Conservation (phyloP, 768 basidiomycete genomes). For the Leccinum incarnatum region DNA sequence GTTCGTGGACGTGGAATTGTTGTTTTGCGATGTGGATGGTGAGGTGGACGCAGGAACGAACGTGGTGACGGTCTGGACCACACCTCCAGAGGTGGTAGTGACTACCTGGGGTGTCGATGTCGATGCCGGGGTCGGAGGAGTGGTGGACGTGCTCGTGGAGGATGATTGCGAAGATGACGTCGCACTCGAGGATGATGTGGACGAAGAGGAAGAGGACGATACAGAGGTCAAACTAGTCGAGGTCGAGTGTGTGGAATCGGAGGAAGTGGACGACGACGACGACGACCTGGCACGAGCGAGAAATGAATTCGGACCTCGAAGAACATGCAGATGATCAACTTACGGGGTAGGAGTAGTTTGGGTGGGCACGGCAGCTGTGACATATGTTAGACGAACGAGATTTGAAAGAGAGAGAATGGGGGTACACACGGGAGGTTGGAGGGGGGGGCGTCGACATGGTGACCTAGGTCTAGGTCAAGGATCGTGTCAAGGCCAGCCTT, state of each 20-base stretch:
- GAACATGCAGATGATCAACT: not conserved
- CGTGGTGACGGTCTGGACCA: conserved; percentile 6
- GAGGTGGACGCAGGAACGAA: not conserved
- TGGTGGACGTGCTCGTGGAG: not conserved
- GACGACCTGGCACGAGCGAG: not conserved
- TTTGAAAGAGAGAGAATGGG: not conserved
- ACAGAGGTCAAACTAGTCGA: not conserved
- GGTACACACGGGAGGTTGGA: conserved; percentile 6
- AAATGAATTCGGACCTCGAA: not conserved
- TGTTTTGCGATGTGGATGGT: not conserved
- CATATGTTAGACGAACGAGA: not conserved
- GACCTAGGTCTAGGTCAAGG: conserved; percentile 1
- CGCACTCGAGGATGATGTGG: not conserved
- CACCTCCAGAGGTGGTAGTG: conserved; percentile 8
- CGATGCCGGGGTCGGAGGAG: not conserved
- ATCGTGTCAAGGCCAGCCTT: conserved; percentile 2
- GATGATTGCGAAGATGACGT: conserved; percentile 1
- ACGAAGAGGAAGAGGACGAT: not conserved
- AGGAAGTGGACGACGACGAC: not conserved
- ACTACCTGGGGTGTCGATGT: conserved; percentile 1
- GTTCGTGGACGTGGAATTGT: conserved; percentile 7
- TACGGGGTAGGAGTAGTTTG: not conserved
- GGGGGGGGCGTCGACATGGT: not conserved
- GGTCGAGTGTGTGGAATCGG: conserved; percentile 7
- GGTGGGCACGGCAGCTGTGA: not conserved